Evolutionary conservation across 1,284 basidiomycete genomes (phyloP).

Genomic region (Naganishia sp.): DNA sequence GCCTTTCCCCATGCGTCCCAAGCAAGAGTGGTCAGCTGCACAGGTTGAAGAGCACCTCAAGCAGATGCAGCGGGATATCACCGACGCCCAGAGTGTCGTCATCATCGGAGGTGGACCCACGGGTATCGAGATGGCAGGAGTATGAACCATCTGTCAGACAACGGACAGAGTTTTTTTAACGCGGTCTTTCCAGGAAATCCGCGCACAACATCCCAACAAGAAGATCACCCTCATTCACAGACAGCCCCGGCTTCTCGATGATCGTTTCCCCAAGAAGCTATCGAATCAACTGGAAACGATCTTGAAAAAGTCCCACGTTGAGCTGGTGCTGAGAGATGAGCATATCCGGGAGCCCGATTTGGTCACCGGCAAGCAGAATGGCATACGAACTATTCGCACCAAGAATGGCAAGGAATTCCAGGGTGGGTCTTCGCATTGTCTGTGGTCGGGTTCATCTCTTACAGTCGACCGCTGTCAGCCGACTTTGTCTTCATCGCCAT

Average conservation of each 20-base stretch:
- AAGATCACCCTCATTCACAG: slow-evolving; percentile 37
- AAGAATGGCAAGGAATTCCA: slow-evolving; percentile 45
- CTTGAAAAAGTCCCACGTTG: slow-evolving; percentile 48
- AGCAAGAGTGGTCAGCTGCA: slow-evolving; percentile 36
- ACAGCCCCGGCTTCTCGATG: slow-evolving; percentile 29
- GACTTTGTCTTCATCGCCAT: slow-evolving; percentile 55
- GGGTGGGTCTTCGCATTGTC: slow-evolving; percentile 35
- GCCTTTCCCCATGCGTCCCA: slow-evolving; percentile 48
- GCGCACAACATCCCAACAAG: slow-evolving; percentile 41
- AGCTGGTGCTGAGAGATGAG: slow-evolving; percentile 48
- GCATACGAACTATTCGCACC: slow-evolving; percentile 42
- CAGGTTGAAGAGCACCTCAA: slow-evolving; percentile 39
- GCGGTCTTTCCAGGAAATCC: slow-evolving; percentile 40
- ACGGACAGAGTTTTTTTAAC: neutral
- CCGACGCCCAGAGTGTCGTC: slow-evolving; percentile 45
- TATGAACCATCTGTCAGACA: slow-evolving; percentile 32
- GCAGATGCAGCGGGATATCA: slow-evolving; percentile 46
- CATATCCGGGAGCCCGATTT: slow-evolving; percentile 37
- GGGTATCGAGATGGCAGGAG: slow-evolving; percentile 56
- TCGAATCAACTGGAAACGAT: slow-evolving; percentile 40
- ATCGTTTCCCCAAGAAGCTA: slow-evolving; percentile 40
- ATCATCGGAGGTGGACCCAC: slow-evolving; percentile 55
- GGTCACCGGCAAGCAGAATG: slow-evolving; percentile 38
- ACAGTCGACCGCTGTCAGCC: slow-evolving; percentile 33
- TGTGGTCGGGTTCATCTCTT: neutral